phyloP scores from a whole-genome alignment of 306 rosid species.

The Vigna trinervia region DNA sequence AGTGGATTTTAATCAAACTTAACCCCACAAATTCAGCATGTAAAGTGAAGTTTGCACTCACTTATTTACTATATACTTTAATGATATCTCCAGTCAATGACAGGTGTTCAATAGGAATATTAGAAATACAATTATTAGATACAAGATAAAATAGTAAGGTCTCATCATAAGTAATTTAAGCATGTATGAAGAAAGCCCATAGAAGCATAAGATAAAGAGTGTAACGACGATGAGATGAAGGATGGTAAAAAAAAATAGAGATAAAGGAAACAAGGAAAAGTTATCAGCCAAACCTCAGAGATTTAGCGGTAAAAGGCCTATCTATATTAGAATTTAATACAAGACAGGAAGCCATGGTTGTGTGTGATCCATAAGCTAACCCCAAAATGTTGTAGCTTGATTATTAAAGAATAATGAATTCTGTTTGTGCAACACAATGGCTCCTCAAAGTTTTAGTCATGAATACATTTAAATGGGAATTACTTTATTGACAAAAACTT shows the following conservation, averaged over 20 bases:
- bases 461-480: background rate
- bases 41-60: too few relatives aligned
- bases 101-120: too few relatives aligned
- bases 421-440: constrained; percentile 3
- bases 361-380: background rate
- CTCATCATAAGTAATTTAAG: too few relatives aligned
- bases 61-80: too few relatives aligned
- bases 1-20: too few relatives aligned
- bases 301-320: background rate
- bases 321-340: background rate
- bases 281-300: background rate
- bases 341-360: background rate
- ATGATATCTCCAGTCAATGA: too few relatives aligned
- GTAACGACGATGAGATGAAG: background rate
- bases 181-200: too few relatives aligned
- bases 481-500: background rate
- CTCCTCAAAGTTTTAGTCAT: background rate
- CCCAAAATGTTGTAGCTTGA: background rate
- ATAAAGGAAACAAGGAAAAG: background rate
- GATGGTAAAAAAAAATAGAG: background rate
- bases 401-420: constrained; percentile 10
- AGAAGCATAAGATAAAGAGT: background rate
- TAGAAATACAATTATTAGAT: too few relatives aligned
- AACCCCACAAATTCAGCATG: too few relatives aligned
- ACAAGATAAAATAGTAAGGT: too few relatives aligned